Evolutionary conservation across 352 stramenopile species (phyloP).

Genomic region (Phytopythium chamaehyphon): DNA sequence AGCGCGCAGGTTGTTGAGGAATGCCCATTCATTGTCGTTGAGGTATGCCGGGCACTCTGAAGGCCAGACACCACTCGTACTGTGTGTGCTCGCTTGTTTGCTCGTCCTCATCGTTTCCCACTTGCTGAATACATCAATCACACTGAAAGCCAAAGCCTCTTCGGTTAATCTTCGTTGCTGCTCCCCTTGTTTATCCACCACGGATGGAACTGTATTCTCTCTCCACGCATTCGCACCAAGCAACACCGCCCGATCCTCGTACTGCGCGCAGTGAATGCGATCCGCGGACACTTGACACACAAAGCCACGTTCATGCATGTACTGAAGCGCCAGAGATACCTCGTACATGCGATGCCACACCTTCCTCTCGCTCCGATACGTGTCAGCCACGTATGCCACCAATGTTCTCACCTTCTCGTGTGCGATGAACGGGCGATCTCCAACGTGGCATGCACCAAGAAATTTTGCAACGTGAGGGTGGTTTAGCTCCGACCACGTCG

Average conservation of each 20-base stretch:
- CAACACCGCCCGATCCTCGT: conserved; percentile 2
- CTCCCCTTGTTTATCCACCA: too few species aligned
- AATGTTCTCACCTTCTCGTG: conserved; percentile 4
- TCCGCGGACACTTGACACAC: neutral
- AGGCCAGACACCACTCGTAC: too few species aligned
- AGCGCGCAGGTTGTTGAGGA: too few species aligned
- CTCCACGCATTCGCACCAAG: neutral
- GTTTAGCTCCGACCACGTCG: neutral
- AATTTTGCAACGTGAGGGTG: conserved; percentile 5
- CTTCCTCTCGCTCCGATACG: neutral
- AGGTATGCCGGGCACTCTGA: too few species aligned
- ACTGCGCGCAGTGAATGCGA: neutral
- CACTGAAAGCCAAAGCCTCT: too few species aligned
- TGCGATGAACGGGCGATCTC: neutral
- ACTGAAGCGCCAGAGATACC: conserved; percentile 1
- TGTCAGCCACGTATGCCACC: neutral
- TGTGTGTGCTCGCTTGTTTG: too few species aligned
- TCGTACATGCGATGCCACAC: conserved; percentile 3
- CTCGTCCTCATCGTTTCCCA: too few species aligned
- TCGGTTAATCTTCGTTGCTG: too few species aligned
- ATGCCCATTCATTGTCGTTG: too few species aligned
- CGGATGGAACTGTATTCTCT: too few species aligned
- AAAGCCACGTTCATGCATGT: conserved; percentile 1
- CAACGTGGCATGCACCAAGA: neutral
- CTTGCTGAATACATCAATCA: too few species aligned